phyloP scores from a whole-genome alignment of 306 rosid species.

The Hippophae tibetana region DNA sequence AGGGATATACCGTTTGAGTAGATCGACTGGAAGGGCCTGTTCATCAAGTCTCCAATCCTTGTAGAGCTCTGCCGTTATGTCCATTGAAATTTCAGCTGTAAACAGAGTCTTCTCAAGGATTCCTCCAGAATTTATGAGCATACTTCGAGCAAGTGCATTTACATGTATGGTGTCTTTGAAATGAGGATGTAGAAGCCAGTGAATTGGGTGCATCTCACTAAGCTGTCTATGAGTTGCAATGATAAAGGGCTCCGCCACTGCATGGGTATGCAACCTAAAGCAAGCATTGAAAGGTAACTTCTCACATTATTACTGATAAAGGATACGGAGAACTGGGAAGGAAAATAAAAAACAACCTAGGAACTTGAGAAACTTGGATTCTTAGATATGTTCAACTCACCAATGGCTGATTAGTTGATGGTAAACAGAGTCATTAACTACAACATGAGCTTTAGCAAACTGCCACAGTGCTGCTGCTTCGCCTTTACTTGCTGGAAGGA shows the following conservation, averaged over 20 bases:
- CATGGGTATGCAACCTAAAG: conserved; percentile 61
- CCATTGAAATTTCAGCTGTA: conserved; percentile 59
- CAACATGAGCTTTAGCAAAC: conserved; percentile 65
- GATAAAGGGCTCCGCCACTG: conserved; percentile 73
- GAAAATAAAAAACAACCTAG: neutral
- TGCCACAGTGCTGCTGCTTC: conserved; percentile 72
- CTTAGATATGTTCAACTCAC: conserved; percentile 33
- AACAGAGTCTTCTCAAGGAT: conserved; percentile 44
- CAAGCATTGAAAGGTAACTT: conserved; percentile 5
- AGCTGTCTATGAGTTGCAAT: conserved; percentile 68
- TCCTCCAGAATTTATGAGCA: conserved; percentile 51
- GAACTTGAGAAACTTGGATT: neutral
- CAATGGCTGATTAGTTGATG: conserved; percentile 71
- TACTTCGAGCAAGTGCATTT: conserved; percentile 45
- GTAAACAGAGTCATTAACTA: conserved; percentile 50
- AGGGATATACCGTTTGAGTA: conserved; percentile 43
- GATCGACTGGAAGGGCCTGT: conserved; percentile 73
- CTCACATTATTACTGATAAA: neutral
- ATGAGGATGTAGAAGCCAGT: conserved; percentile 55
- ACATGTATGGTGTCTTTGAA: conserved; percentile 64
- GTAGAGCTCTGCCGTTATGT: conserved; percentile 49
- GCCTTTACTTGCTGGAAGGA: conserved; percentile 47
- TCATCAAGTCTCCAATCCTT: conserved; percentile 61
- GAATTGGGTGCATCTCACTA: conserved; percentile 68
- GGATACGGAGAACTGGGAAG: neutral